Evolutionary conservation across 163 green algal genomes (phyloP).

Genomic region (Scenedesmus sp.): DNA sequence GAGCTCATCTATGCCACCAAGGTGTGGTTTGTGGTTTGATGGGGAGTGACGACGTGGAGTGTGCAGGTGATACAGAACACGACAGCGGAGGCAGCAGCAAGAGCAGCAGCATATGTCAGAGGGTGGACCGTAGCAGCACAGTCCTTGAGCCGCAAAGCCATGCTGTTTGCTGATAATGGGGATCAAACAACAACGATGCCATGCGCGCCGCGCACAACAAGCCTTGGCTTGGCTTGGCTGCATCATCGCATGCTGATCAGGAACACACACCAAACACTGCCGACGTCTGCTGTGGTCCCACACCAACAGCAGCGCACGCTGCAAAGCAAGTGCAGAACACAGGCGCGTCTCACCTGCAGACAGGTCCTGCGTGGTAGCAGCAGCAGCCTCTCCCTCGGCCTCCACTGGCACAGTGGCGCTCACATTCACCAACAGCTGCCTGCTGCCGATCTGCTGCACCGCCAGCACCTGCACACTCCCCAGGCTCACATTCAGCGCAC

Average conservation of each 20-base stretch:
- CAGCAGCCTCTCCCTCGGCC: background rate
- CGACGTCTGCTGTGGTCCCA: background rate
- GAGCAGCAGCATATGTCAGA: background rate
- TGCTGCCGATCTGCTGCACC: slow-evolving; percentile 46
- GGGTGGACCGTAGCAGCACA: too few relatives aligned
- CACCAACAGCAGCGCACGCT: background rate
- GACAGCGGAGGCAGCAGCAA: background rate
- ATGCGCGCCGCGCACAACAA: too few relatives aligned
- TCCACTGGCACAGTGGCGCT: slow-evolving; percentile 33
- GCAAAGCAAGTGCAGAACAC: background rate
- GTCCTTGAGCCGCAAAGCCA: too few relatives aligned
- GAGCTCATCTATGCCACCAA: slow-evolving; percentile 20
- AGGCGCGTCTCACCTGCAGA: slow-evolving; percentile 34
- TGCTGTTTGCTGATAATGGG: too few relatives aligned
- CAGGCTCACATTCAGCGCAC: slow-evolving; percentile 43
- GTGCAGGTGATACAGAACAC: background rate
- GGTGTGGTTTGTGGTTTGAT: background rate
- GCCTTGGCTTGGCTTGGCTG: too few relatives aligned
- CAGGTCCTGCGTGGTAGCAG: slow-evolving; percentile 28
- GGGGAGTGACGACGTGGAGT: background rate
- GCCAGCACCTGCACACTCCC: slow-evolving; percentile 31
- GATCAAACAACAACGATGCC: too few relatives aligned
- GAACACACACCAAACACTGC: background rate
- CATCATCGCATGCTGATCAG: background rate
- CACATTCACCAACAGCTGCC: slow-evolving; percentile 53